phyloP scores from a whole-genome alignment of 2,329 filamentous ascomycete genomes.

The Hymenoscyphus scutula region DNA sequence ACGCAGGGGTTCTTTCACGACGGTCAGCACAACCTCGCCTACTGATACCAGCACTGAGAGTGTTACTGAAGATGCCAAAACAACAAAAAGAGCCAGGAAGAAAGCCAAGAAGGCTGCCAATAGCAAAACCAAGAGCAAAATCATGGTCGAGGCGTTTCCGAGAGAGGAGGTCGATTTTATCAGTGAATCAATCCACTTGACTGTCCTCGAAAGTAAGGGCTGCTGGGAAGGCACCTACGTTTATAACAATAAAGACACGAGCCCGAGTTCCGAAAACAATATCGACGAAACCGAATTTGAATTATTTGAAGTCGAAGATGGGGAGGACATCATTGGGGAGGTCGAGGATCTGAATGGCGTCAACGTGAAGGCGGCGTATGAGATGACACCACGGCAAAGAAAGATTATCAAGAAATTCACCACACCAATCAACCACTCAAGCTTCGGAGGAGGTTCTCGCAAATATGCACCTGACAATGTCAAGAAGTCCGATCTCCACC shows the following conservation, averaged over 20 bases:
- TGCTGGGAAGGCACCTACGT: slow-evolving; percentile 31
- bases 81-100: slow-evolving; percentile 30
- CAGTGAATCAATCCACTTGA: slow-evolving; percentile 33
- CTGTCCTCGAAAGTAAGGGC: slow-evolving; percentile 31
- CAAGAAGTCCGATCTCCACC: slow-evolving; percentile 19
- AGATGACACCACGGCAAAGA: slow-evolving; percentile 31
- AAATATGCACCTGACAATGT: slow-evolving; percentile 18
- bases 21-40: slow-evolving; percentile 12
- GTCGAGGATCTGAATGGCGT: slow-evolving; percentile 5
- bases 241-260: slow-evolving; percentile 18
- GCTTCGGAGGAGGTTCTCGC: slow-evolving; percentile 22
- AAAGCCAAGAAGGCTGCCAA: slow-evolving; percentile 28
- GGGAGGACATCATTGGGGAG: slow-evolving; percentile 8
- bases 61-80: slow-evolving; percentile 11
- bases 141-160: slow-evolving; percentile 26
- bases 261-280: background rate
- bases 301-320: slow-evolving; percentile 6
- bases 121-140: slow-evolving; percentile 14
- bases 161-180: slow-evolving; percentile 31
- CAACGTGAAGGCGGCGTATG: slow-evolving; percentile 20
- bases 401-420: slow-evolving; percentile 23
- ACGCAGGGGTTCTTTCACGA: slow-evolving; percentile 13
- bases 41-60: slow-evolving; percentile 27
- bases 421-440: slow-evolving; percentile 21
- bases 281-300: slow-evolving; percentile 9